Conservation (phyloP, 306 rosid genomes). For the Gynostemma pentaphyllum region DNA sequence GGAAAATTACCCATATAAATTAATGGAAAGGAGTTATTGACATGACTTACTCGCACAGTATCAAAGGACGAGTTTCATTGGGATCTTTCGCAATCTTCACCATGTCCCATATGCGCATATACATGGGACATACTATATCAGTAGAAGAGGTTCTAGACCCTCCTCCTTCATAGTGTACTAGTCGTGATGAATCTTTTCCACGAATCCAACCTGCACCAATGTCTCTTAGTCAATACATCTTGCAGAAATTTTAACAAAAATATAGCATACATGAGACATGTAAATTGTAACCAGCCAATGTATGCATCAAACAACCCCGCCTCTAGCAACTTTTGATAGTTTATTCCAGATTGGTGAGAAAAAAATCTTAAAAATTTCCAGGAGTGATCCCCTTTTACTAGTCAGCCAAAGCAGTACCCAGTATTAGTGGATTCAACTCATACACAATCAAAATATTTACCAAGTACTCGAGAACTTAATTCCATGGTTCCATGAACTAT, state of each 20-base stretch:
- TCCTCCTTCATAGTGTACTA: slow-evolving; percentile 92
- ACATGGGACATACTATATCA: slow-evolving; percentile 93
- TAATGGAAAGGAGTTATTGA: background rate
- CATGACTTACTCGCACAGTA: slow-evolving; percentile 78
- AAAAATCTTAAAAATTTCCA: no score
- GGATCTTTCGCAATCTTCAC: slow-evolving; percentile 85
- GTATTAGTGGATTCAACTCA: no score
- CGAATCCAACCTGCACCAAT: slow-evolving; percentile 72
- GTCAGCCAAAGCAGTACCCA: no score
- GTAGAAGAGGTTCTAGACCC: slow-evolving; percentile 87
- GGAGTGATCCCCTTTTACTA: no score
- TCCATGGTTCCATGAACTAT: no score
- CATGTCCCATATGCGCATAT: slow-evolving; percentile 96
- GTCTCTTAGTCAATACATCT: background rate
- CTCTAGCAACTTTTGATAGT: no score
- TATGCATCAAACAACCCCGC: background rate
- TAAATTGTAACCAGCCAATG: no score
- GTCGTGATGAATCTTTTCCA: slow-evolving; percentile 70
- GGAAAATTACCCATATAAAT: background rate
- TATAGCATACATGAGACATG: background rate
- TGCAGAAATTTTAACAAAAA: background rate
- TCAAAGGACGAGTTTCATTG: slow-evolving; percentile 76
- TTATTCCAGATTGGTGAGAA: no score
- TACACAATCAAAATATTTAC: no score
- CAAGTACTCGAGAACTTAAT: no score